phyloP scores from a whole-genome alignment of 148 eudicot genomes.

The Suaeda aralocaspica region DNA sequence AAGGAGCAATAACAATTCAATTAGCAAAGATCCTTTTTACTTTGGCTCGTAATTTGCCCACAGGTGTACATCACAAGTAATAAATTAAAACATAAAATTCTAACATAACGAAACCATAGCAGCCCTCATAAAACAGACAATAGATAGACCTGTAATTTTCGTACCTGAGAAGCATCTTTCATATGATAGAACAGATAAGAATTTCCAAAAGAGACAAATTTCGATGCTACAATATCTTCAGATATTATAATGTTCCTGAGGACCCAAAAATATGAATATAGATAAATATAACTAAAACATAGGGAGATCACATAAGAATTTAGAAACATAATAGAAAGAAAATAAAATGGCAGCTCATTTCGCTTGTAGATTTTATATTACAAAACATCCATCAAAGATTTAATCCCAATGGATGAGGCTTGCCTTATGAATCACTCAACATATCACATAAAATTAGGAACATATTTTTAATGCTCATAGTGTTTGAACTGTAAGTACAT shows the following conservation, averaged over 20 bases:
- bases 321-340: not conserved
- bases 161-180: slow-evolving; percentile 77
- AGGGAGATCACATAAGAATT: not conserved
- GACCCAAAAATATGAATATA: not conserved
- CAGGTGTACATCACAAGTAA: not conserved
- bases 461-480: no score
- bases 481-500: no score
- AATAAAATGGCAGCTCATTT: not conserved
- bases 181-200: slow-evolving; percentile 64
- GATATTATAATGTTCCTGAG: slow-evolving; percentile 34
- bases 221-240: slow-evolving; percentile 37
- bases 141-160: not conserved
- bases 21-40: not conserved
- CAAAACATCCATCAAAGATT: no score
- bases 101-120: not conserved
- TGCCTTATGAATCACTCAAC: no score
- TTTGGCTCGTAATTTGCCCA: not conserved
- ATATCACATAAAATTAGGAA: no score
- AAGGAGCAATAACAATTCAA: not conserved
- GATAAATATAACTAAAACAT: not conserved
- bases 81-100: not conserved
- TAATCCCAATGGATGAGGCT: no score
- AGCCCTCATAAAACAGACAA: not conserved
- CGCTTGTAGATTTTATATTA: no score
- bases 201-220: slow-evolving; percentile 34